A percentile compares a stretch with the other conserved stretches of the same genome.
phyloP scores from a whole-genome alignment of 2,329 filamentous ascomycete genomes.

The Lanzia echinophila region DNA sequence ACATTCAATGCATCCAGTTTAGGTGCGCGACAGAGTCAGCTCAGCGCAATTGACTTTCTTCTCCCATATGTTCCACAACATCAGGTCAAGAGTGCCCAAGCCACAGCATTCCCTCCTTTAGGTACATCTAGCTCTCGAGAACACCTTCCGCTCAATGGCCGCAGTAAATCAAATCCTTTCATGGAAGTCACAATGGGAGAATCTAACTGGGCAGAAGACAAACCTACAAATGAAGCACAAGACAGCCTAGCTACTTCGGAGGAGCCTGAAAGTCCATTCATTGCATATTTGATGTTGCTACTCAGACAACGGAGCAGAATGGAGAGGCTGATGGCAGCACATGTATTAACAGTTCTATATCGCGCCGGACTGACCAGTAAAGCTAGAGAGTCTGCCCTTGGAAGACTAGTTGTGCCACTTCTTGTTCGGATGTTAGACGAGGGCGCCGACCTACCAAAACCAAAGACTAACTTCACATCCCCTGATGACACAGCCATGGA shows the following conservation, averaged over 20 bases:
- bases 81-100: conserved; percentile 32
- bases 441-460: conserved; percentile 32
- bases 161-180: conserved; percentile 9
- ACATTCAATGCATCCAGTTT: conserved; percentile 47
- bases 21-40: conserved; percentile 26
- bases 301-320: conserved; percentile 51
- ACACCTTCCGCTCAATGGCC: conserved; percentile 25
- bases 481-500: conserved; percentile 34
- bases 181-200: conserved; percentile 1
- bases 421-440: conserved; percentile 61
- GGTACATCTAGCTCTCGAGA: conserved; percentile 38
- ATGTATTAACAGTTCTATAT: conserved; percentile 62
- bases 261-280: conserved; percentile 61
- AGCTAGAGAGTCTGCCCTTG: conserved; percentile 56
- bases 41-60: conserved; percentile 58
- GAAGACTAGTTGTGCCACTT: conserved; percentile 62
- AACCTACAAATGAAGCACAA: conserved; percentile 2
- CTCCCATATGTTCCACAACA: conserved; percentile 49
- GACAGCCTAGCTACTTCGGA: conserved; percentile 38
- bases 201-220: background rate
- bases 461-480: conserved; percentile 35
- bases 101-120: conserved; percentile 48
- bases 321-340: conserved; percentile 61
- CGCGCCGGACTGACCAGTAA: conserved; percentile 60
- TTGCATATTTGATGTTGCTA: conserved; percentile 66